Evolutionary conservation across 176 grass and related monocot species (phyloP), one percentile per base, ranked within the genome.

Genomic region (Echinochloa phyllopogon): DNA sequence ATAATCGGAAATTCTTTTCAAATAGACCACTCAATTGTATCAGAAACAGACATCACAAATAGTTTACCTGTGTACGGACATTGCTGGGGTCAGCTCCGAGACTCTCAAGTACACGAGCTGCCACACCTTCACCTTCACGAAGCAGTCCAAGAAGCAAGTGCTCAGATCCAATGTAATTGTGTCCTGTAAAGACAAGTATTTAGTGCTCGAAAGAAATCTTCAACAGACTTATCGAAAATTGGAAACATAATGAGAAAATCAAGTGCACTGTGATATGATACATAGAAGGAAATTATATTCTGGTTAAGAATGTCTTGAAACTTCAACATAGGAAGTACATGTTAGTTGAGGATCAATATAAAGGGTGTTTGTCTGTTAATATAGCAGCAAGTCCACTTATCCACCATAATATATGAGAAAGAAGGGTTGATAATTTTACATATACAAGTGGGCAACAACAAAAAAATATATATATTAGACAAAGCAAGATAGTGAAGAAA

Each of bases 101-200:
- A 84, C 79, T 92, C 85, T 95, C 93, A 18, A 98, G 93, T 17
- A 98, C 93, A 43, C 91, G 90, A 64, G 96, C 89, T 15, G 96
- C 96, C 17, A 95, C 96, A 74, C 96, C 93, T 87, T 98, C 92
- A 69, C 95, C 95, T 82, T 98, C 93, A 63, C 96, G 88, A 74
- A 98, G 89, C 73, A 98, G 75, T 73, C 91, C 93, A 86, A 98
- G 93, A 92, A 98, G 93, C 85, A 98, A 90, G 76, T 98, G 96
- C 80, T 98, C 96, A 85, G 96, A 94, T 76, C 96, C 93, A 72
- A 98, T 95, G 84, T 98, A 95, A 72, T 98, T 95, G 79, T 98
- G 96, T 75, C 96, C 96, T 98, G 70, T 21, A 75, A 91, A 81
- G 40, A 70, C 74, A 82, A 37, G 18, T 55, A 51, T n/a, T 88